Base-by-base conservation (phyloP, 352 stramenopile genomes). In the Phytophthora fragariae region DNA sequence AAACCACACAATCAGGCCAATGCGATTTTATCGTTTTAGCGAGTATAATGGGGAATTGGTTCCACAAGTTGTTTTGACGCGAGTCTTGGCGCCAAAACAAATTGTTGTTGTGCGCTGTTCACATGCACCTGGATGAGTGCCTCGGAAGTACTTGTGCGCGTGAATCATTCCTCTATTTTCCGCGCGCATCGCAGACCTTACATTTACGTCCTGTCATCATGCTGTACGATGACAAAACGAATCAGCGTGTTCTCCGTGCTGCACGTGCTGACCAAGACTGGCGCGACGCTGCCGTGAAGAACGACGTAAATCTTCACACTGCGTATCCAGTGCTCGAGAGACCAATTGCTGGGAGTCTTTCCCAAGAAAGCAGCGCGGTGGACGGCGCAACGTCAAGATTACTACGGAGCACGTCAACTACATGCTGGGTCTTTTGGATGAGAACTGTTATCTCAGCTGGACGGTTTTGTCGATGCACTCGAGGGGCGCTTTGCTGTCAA, bases 231-330 rank as follows among this genome's bases (percentile, higher is more conserved):
- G 47, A 65, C 46, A 31, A 2, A 5, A 57, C 46, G 24, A 46
- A 58, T 39, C 29, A 55, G 11, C 15, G 46, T 9, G 46, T 65
- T 24, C 46, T 65, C 14, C 39, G 0, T 27, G 46, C 46, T 17
- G 46, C 47, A 27, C 29, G n/a, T 50, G 29, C n/a, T 39, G 59
- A 41, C 29, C 10, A 65, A 35, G 15, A 65, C 46, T 65, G 59
- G 31, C 29, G n/a, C n/a, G 59, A 65, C 29, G 59, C 58, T 7
- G 47, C 44, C 1, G 46, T 17, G 5, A 65, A 57, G n/a, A 57
- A 57, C 47, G 29, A 14, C 17, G 44, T 65, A 17, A 65, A 59
- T 11, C 31, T 57, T 15, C 47, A 47, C 15, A 65, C 46, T 2
- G 59, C 47, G 11, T 65, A 11, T 15, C 17, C 24, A 29, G 15